Evolutionary conservation across 805 yeast genomes (phyloP).

Genomic region (Myxozyma neotropica): DNA sequence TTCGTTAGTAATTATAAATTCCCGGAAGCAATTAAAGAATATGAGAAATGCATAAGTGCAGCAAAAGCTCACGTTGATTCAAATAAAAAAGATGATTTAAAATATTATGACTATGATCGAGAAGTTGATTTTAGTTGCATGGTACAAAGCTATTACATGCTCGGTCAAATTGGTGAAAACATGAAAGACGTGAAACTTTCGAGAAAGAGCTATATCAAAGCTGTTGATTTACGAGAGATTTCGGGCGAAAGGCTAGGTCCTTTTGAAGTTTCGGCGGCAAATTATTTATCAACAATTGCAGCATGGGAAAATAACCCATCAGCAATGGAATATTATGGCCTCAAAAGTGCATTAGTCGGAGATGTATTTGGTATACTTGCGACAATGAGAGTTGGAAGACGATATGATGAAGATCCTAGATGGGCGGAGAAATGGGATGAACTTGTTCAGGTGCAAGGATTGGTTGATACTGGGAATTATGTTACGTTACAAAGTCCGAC

Average conservation of each 20-base stretch:
- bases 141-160: constrained; percentile 16
- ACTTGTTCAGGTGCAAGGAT: constrained; percentile 2
- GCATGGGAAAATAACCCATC: constrained; percentile 18
- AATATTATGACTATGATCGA: constrained; percentile 27
- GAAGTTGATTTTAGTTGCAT: constrained; percentile 24
- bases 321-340: constrained; percentile 22
- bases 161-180: constrained; percentile 14
- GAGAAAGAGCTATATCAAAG: constrained; percentile 12
- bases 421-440: constrained; percentile 20
- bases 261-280: constrained; percentile 18
- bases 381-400: constrained; percentile 6
- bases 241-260: constrained; percentile 17
- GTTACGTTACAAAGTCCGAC: constrained; percentile 19
- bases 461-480: not conserved
- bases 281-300: constrained; percentile 22
- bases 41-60: constrained; percentile 14
- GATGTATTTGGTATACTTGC: constrained; percentile 8
- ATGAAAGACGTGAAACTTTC: constrained; percentile 11
- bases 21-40: constrained; percentile 10
- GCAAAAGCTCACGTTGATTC: constrained; percentile 27
- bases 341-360: constrained; percentile 20
- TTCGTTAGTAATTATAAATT: not conserved
- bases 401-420: constrained; percentile 8
- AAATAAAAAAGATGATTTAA: constrained; percentile 2
- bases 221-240: constrained; percentile 5